phyloP scores from a whole-genome alignment of 352 stramenopile species.

The Pythium sp. region DNA sequence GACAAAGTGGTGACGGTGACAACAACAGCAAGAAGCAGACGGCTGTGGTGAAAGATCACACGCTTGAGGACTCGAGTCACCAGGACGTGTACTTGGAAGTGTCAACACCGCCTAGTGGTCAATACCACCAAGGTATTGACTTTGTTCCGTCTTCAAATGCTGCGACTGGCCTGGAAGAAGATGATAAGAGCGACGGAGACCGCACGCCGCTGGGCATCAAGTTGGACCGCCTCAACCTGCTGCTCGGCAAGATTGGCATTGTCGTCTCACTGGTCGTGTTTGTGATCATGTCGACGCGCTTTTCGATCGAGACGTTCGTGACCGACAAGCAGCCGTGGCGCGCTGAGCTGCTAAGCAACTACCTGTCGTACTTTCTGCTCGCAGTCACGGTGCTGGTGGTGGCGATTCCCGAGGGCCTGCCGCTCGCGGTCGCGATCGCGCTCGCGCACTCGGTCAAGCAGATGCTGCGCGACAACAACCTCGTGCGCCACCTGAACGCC shows the following conservation, averaged over 20 bases:
- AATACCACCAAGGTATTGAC: not conserved
- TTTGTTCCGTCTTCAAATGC: not conserved
- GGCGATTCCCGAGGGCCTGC: constrained; percentile 90
- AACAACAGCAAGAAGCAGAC: not conserved
- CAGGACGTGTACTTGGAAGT: constrained; percentile 1
- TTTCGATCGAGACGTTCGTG: constrained; percentile 60
- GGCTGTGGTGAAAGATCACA: not conserved
- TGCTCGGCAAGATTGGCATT: constrained; percentile 64
- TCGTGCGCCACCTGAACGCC: constrained; percentile 94
- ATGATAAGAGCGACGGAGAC: not conserved
- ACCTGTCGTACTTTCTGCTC: constrained; percentile 85
- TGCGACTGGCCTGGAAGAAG: not conserved
- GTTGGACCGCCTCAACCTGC: constrained; percentile 65
- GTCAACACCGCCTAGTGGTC: not conserved
- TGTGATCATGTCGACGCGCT: constrained; percentile 43
- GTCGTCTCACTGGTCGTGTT: constrained; percentile 67
- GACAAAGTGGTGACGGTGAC: not conserved
- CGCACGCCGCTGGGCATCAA: constrained; percentile 66
- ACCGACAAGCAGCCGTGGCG: constrained; percentile 34
- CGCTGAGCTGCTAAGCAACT: constrained; percentile 38
- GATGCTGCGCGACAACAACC: constrained; percentile 96
- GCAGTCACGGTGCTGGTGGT: constrained; percentile 80
- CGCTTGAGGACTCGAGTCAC: not conserved
- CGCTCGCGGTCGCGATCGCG: constrained; percentile 87
- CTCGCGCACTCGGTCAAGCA: constrained; percentile 90